Evolutionary conservation across 176 grass and related monocot genomes (phyloP), one percentile per base, ranked within the genome.

Genomic region (Poa pratensis): DNA sequence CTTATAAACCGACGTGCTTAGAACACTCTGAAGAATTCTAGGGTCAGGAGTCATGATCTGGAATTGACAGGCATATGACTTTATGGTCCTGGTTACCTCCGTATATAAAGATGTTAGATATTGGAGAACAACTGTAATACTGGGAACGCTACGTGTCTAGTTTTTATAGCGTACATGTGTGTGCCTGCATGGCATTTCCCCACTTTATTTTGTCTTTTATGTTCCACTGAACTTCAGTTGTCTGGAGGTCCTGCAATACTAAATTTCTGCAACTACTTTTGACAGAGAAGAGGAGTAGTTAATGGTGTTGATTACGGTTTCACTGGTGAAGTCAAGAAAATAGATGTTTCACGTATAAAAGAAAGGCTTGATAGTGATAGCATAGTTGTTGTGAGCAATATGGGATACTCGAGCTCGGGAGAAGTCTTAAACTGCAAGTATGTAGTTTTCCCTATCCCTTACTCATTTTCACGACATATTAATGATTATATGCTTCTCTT

Each of bases 371-470:
- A 94, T 82, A 91, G 85, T 80, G 92, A 97, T 66, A 94, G 95
- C 77, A 90, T 97, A 85, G 92, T 93, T 80, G 90, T 97, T 86
- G 81, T 97, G 82, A 94, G 90, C 90, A 95, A 97, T 86, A 82
- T 95, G 91, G 95, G 92, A 62, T 97, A 95, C 76, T 95, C 92
- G 39, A 97, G 92, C 24, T 68, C 92, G 1, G 95, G 95, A 86
- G 92, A 93, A 83, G 89, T 93, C 69, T 86, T 97, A 78, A 97
- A 97, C 86, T 97, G 95, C 95, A 97, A 97, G 95, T 97, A 94
- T 87, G 89, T 75, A 11, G 23, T 58, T 80, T 77, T 83, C 20
- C 83, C 3, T 34, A 76, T 19, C 26, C 5, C 11, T 78, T 48
- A 3, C 45, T 70, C 37, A 68, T 59, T 84, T 75, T 19, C 13